Evolutionary conservation across 2,329 filamentous ascomycete genomes (phyloP).

Genomic region (Calonectria ilicicola): DNA sequence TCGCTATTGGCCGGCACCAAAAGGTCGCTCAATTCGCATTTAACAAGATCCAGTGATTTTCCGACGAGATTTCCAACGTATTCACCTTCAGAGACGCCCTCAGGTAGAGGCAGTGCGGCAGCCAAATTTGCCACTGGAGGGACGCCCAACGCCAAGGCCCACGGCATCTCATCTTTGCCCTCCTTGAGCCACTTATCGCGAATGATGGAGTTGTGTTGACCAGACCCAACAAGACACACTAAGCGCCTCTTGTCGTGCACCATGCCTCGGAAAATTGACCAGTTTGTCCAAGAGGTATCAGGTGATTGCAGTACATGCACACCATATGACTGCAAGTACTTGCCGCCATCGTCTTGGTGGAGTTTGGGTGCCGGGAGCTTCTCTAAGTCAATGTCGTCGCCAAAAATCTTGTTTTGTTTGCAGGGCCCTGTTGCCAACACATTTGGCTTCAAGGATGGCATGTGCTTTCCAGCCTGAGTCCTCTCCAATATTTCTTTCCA

Average conservation of each 20-base stretch:
- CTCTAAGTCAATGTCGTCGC: slow-evolving; percentile 3
- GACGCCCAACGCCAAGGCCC: slow-evolving; percentile 6
- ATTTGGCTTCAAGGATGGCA: background rate
- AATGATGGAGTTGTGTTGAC: slow-evolving; percentile 56
- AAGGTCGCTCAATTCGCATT: slow-evolving; percentile 62
- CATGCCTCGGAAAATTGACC: slow-evolving; percentile 60
- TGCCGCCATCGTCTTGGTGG: slow-evolving; percentile 60
- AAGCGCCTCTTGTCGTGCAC: slow-evolving; percentile 57
- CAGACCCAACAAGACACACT: slow-evolving; percentile 53
- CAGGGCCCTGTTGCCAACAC: background rate
- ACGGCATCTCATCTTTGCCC: slow-evolving; percentile 43
- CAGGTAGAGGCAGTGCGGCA: slow-evolving; percentile 31
- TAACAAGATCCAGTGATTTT: slow-evolving; percentile 58
- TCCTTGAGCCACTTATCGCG: slow-evolving; percentile 55
- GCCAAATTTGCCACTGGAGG: background rate
- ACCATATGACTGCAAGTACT: slow-evolving; percentile 63
- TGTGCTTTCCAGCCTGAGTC: background rate
- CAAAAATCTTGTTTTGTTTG: slow-evolving; percentile 13
- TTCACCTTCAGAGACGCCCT: slow-evolving; percentile 55
- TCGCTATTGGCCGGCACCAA: slow-evolving; percentile 61
- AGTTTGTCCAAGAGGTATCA: slow-evolving; percentile 60
- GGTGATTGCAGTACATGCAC: slow-evolving; percentile 61
- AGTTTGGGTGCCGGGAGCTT: slow-evolving; percentile 52
- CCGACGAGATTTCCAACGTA: slow-evolving; percentile 62
- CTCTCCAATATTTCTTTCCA: slow-evolving; percentile 18